Evolutionary conservation across 305 asterid species (phyloP), one percentile per base, ranked within the genome.

Genomic region (Plantago rigida): DNA sequence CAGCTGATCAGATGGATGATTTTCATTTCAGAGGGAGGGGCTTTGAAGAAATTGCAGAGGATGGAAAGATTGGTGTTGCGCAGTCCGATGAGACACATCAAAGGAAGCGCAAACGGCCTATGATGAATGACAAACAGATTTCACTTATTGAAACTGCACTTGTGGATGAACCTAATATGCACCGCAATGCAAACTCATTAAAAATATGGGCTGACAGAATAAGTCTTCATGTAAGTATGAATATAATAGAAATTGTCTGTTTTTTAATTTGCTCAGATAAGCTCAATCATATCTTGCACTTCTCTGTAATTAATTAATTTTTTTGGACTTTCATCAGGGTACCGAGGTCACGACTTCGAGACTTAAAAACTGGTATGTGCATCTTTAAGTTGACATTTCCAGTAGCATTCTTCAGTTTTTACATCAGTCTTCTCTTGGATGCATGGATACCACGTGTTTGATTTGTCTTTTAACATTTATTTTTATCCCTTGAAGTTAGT

Each of bases 311-410:
- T 55, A 6, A 9, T 15, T 39, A 51, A 10, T 1, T 61, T 45
- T 41, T 54, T 52, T 15, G 19, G 45, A 46, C 17, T 54, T 49
- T 57, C 52, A 70, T 50, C 84, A 93, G 99, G 99, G 99, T 62
- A 87, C 95, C 66, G 99, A 89, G 72, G 97, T 93, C 67, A 81
- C 97, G 19, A 71, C 94, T 53, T 83, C 99, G 46, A 89, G 91
- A 75, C 88, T 93, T 15, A 93, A 93, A 73, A 93, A 93, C 77
- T 93, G 99, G 99, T 93, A 75, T 66, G 82, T 58, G 41, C 29
- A 66, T 50, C 53, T 47, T 46, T 65, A 63, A 22, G 26, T 22
- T 2, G 26, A 22, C 26, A 22, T 22, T 22, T 5, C 39, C 39
- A 4, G 26, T 22, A 22, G 26, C 56, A 59, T 50, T 67, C 9